Percentiles rank a stretch among this genome's conserved stretches.
These are phyloP conservation scores for Anisodus acutangulus DNA, from an alignment of 257 asterid species.

Conservation along the genomic window DNA sequence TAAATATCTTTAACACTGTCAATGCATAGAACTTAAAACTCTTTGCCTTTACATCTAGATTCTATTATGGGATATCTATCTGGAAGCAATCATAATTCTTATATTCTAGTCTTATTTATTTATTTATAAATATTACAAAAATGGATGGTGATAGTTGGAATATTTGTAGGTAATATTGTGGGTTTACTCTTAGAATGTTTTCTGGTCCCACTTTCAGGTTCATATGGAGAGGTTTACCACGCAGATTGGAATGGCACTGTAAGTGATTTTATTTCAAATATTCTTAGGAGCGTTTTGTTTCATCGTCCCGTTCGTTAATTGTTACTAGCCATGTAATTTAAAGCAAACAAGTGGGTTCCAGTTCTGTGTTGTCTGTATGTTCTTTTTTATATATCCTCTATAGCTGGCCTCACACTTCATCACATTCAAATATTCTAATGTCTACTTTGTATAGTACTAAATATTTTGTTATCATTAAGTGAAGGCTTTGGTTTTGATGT, in stretches of 20 bases:
- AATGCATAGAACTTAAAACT: background rate
- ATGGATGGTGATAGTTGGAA: background rate
- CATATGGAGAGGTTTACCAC: conserved; percentile 98
- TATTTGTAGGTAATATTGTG: background rate
- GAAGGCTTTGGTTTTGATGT: conserved; percentile 2
- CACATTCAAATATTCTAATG: background rate
- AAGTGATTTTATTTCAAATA: conserved; percentile 45
- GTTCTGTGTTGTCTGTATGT: background rate
- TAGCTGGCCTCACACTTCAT: background rate
- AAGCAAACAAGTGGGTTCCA: background rate
- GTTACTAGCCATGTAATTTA: background rate
- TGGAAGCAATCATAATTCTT: conserved; percentile 17
- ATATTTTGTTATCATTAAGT: background rate
- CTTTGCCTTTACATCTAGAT: background rate
- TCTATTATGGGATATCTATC: background rate
- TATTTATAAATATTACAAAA: conserved; percentile 15
- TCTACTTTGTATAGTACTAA: background rate
- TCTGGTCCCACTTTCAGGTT: conserved; percentile 61
- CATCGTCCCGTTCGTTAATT: background rate
- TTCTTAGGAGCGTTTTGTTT: conserved; percentile 4
- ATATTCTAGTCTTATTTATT: background rate
- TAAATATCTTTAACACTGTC: conserved; percentile 3
- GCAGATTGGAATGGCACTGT: conserved; percentile 99
- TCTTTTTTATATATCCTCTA: background rate
- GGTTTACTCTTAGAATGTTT: background rate